phyloP scores from a whole-genome alignment of 768 basidiomycete species.

The Collybia mongolica region DNA sequence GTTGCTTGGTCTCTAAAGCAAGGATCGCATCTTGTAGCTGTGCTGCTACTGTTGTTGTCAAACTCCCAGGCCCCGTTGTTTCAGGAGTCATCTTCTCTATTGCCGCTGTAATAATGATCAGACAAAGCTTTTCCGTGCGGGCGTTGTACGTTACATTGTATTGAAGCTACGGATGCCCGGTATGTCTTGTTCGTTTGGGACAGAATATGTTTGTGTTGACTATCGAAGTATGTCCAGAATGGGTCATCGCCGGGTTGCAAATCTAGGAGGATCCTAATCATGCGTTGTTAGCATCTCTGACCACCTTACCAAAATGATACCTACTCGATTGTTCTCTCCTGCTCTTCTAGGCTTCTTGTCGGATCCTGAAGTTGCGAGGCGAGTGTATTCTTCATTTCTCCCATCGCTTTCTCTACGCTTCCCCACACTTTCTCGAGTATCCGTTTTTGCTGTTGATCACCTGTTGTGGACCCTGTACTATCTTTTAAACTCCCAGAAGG shows the following conservation, averaged over 20 bases:
- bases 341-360: slow-evolving; percentile 81
- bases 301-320: slow-evolving; percentile 20
- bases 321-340: slow-evolving; percentile 96
- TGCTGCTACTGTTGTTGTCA: slow-evolving; percentile 43
- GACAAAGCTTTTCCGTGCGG: slow-evolving; percentile 4
- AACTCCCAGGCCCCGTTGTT: slow-evolving; percentile 28
- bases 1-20: slow-evolving; percentile 61
- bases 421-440: slow-evolving; percentile 96
- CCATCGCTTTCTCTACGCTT: slow-evolving; percentile 93
- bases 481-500: slow-evolving; percentile 67
- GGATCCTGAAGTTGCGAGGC: slow-evolving; percentile 81
- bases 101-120: slow-evolving; percentile 34
- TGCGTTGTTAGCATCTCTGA: slow-evolving; percentile 3
- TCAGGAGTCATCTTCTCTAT: slow-evolving; percentile 41
- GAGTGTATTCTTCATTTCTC: slow-evolving; percentile 81
- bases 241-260: slow-evolving; percentile 86
- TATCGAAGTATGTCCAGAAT: slow-evolving; percentile 94
- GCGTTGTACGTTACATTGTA: slow-evolving; percentile 46
- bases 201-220: slow-evolving; percentile 86
- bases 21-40: slow-evolving; percentile 62
- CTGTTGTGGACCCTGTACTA: slow-evolving; percentile 41
- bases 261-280: slow-evolving; percentile 78
- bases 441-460: slow-evolving; percentile 81
- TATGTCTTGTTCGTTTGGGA: slow-evolving; percentile 70
- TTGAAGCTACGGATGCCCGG: slow-evolving; percentile 44